These are phyloP conservation scores for Trypanosoma platydactyli DNA, from an alignment of 208 protist genomes.

Conservation along the genomic window DNA sequence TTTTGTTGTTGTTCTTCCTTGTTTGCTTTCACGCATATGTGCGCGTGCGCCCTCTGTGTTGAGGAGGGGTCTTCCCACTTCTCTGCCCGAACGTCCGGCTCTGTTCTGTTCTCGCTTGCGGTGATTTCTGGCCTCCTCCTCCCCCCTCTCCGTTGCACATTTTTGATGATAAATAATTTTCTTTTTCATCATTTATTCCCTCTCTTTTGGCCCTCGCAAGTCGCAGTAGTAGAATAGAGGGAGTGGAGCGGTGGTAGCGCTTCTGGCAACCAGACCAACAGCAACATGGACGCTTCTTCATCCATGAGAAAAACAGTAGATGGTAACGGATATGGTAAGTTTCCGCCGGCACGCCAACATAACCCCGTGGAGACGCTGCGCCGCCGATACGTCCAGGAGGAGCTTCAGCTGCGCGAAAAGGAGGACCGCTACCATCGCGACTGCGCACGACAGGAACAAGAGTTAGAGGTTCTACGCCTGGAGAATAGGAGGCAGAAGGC, in stretches of 20 bases:
- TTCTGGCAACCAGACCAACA: background rate
- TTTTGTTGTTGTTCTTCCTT: constrained; percentile 3
- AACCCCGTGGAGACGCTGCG: constrained; percentile 47
- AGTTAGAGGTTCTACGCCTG: constrained; percentile 55
- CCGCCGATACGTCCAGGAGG: constrained; percentile 53
- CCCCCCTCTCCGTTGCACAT: too few relatives aligned
- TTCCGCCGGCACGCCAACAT: background rate
- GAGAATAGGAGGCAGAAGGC: constrained; percentile 54
- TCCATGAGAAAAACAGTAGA: background rate
- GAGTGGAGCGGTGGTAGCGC: too few relatives aligned
- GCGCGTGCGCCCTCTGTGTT: too few relatives aligned
- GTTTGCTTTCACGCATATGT: constrained; percentile 13
- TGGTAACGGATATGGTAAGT: background rate
- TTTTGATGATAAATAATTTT: too few relatives aligned
- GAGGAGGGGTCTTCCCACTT: background rate
- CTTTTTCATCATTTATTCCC: too few relatives aligned
- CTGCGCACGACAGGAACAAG: constrained; percentile 57
- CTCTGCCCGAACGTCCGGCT: too few relatives aligned
- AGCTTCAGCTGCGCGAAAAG: constrained; percentile 70
- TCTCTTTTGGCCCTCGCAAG: too few relatives aligned
- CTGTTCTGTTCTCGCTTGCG: too few relatives aligned
- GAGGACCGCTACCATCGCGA: constrained; percentile 67
- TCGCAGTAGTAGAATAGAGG: too few relatives aligned
- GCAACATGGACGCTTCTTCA: background rate
- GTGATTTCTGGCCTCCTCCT: too few relatives aligned